Percentiles rank a stretch among this genome's conserved stretches.
Evolutionary conservation across 1,284 basidiomycete species (phyloP).

Genomic region (Puccinia triticina): DNA sequence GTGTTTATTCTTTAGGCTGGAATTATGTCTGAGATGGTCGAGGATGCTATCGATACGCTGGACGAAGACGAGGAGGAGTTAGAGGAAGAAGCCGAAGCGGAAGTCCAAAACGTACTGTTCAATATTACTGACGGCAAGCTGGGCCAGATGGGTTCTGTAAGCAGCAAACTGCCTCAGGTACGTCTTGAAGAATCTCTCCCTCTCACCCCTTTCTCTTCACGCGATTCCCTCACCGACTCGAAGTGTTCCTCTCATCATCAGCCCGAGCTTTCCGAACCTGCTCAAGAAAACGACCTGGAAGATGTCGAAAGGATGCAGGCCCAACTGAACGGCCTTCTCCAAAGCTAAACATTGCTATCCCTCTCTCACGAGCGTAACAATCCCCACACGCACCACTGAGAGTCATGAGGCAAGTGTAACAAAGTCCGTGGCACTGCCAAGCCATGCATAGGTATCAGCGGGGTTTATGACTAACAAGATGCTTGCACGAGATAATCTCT

Average conservation of each 20-base stretch:
- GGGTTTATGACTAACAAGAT: no score
- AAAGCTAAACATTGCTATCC: conserved; percentile 41
- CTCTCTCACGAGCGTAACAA: no score
- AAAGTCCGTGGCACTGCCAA: no score
- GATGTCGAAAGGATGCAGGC: conserved; percentile 54
- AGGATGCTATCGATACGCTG: conserved; percentile 62
- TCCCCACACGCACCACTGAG: no score
- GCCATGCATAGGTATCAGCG: no score
- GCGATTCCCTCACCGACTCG: neutral
- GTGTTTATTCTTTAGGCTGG: conserved; percentile 57
- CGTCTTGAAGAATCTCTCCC: neutral
- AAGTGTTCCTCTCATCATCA: conserved; percentile 47
- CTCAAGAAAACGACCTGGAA: conserved; percentile 54
- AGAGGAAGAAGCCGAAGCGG: conserved; percentile 93
- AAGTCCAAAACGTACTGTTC: conserved; percentile 94
- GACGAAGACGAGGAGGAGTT: conserved; percentile 71
- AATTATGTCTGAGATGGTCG: conserved; percentile 63
- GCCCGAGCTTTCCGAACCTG: conserved; percentile 53
- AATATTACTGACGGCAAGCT: conserved; percentile 95
- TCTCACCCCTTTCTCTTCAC: neutral
- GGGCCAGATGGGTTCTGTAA: conserved; percentile 76
- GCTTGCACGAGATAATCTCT: no score
- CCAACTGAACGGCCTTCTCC: conserved; percentile 54
- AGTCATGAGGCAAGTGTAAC: no score
- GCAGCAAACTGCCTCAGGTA: conserved; percentile 74